A percentile compares a stretch with the other conserved stretches of the same genome.
These are phyloP conservation scores for Aphanomyces stellatus DNA, from an alignment of 352 stramenopile species.

Conservation along the genomic window DNA sequence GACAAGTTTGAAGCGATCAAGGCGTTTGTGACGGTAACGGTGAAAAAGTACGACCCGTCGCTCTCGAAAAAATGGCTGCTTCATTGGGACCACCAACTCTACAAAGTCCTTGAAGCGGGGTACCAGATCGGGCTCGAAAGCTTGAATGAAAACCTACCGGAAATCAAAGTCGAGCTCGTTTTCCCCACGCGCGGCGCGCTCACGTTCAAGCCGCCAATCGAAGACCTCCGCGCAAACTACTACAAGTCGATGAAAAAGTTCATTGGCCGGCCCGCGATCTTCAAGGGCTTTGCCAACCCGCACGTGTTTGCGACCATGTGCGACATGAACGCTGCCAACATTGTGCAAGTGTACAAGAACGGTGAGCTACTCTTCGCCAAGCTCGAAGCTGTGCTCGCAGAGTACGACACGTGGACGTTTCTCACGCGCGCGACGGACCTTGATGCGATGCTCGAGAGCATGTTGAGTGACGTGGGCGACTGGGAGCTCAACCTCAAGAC, in stretches of 20 bases:
- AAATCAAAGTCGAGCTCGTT: slow-evolving; percentile 82
- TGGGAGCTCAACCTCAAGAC: slow-evolving; percentile 90
- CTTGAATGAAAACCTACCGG: slow-evolving; percentile 89
- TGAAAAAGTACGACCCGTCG: slow-evolving; percentile 68
- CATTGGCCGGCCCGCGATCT: slow-evolving; percentile 82
- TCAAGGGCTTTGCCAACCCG: slow-evolving; percentile 82
- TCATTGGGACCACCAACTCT: slow-evolving; percentile 94
- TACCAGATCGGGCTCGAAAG: slow-evolving; percentile 92
- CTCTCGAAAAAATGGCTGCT: slow-evolving; percentile 86
- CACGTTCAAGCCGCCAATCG: slow-evolving; percentile 84
- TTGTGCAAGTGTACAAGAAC: slow-evolving; percentile 86
- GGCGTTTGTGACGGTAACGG: slow-evolving; percentile 46
- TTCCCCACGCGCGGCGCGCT: slow-evolving; percentile 45
- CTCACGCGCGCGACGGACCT: slow-evolving; percentile 47
- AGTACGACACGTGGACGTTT: slow-evolving; percentile 82
- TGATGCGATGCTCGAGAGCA: slow-evolving; percentile 69
- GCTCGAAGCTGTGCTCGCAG: slow-evolving; percentile 53
- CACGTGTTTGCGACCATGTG: slow-evolving; percentile 86
- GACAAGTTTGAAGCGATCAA: slow-evolving; percentile 79
- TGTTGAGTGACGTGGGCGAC: slow-evolving; percentile 53
- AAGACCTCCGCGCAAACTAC: slow-evolving; percentile 90
- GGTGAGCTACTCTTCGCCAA: slow-evolving; percentile 86
- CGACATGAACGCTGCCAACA: slow-evolving; percentile 71
- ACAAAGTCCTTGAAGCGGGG: slow-evolving; percentile 90
- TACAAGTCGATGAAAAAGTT: slow-evolving; percentile 95